Evolutionary conservation across 2,329 filamentous ascomycete genomes (phyloP).

Genomic region (Pseudocercospora vitis): DNA sequence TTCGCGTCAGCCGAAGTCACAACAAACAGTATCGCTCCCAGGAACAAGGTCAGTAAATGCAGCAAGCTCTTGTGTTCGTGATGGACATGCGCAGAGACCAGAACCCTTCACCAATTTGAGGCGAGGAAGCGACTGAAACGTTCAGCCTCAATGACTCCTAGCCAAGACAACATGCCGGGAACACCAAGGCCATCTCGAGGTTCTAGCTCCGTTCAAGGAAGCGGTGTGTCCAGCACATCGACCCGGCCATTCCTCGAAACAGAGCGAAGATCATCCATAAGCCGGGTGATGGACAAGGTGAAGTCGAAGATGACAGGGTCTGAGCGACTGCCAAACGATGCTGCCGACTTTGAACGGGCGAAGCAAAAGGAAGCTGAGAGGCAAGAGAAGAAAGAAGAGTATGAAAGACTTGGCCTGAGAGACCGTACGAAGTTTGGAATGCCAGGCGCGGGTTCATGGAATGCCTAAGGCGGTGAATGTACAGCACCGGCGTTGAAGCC

Average conservation of each 20-base stretch:
- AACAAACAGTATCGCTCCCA: no score
- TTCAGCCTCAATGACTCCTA: not conserved
- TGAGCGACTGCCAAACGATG: slow-evolving; percentile 8
- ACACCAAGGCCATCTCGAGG: not conserved
- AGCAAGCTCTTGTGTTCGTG: no score
- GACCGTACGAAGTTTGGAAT: slow-evolving; percentile 21
- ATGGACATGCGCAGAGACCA: no score
- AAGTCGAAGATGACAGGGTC: slow-evolving; percentile 9
- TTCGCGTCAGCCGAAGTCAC: no score
- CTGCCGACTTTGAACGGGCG: slow-evolving; percentile 14
- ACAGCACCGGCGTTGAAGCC: not conserved
- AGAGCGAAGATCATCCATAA: slow-evolving; percentile 11
- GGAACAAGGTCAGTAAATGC: no score
- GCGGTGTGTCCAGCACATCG: slow-evolving; percentile 8
- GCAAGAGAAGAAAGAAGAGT: slow-evolving; percentile 25
- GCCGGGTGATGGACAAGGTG: slow-evolving; percentile 17
- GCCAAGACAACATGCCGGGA: not conserved
- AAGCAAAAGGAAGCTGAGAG: slow-evolving; percentile 23
- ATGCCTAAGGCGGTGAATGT: slow-evolving; percentile 5
- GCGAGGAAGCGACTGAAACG: not conserved
- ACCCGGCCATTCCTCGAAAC: not conserved
- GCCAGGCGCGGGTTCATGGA: slow-evolving; percentile 15
- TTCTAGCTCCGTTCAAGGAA: not conserved
- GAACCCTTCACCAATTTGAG: no score
- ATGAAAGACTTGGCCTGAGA: slow-evolving; percentile 20